phyloP scores from a whole-genome alignment of 2,329 filamentous ascomycete species.

The Coniochaeta pulveracea region DNA sequence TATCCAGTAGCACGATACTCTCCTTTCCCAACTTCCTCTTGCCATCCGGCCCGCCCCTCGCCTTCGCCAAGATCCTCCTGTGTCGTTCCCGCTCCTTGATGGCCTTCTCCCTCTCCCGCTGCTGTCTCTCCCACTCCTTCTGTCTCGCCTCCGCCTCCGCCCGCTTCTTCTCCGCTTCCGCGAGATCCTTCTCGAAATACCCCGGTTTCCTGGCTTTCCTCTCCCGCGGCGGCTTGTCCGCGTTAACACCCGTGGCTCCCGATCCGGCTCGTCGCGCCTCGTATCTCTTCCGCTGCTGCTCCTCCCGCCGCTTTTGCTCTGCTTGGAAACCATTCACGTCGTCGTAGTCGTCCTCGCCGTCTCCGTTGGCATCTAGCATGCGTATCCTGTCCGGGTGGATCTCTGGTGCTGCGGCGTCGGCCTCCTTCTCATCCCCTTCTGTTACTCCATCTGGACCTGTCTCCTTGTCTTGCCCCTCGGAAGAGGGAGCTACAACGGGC shows the following conservation, averaged over 20 bases:
- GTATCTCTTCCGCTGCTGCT: neutral
- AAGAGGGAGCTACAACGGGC: too few species aligned
- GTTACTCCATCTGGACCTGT: conserved; percentile 79
- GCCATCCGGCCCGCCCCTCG: conserved; percentile 52
- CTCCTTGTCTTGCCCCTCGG: neutral
- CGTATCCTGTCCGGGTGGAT: conserved; percentile 2
- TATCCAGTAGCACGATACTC: conserved; percentile 66
- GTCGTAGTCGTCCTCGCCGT: neutral
- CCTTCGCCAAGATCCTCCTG: conserved; percentile 60
- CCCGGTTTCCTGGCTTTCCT: conserved; percentile 3
- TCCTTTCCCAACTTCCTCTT: conserved; percentile 74
- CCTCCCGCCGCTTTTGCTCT: neutral
- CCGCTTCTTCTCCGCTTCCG: conserved; percentile 30
- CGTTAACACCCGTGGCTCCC: too few species aligned
- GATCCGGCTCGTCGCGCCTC: too few species aligned
- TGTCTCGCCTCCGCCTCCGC: conserved; percentile 29
- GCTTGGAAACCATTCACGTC: conserved; percentile 1
- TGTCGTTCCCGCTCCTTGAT: conserved; percentile 54
- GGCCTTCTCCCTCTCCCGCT: conserved; percentile 54
- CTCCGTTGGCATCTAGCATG: conserved; percentile 1
- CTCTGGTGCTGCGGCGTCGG: conserved; percentile 5
- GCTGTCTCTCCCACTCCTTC: conserved; percentile 31
- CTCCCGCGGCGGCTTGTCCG: neutral
- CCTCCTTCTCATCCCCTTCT: conserved; percentile 60
- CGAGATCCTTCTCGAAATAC: conserved; percentile 51